Evolutionary conservation across 495 filamentous ascomycete genomes (phyloP), one percentile per base, ranked within the genome.

Genomic region (Parachaetomium inaequale): DNA sequence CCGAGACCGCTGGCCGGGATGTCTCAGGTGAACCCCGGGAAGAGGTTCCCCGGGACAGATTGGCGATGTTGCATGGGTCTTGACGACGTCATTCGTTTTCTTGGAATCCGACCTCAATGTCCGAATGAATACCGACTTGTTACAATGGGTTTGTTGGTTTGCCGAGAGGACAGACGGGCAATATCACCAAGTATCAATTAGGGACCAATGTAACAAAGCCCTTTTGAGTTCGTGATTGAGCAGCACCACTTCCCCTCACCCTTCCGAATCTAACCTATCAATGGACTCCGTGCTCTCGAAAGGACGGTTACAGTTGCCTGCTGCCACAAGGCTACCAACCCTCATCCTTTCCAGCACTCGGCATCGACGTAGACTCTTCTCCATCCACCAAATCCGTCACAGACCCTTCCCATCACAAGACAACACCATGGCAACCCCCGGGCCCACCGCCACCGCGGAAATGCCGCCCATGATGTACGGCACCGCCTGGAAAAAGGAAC

Each of bases 401-500:
- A 19, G 26, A 19, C 26, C 58, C 26, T 32, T 19, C 3, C 5
- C 14, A 28, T n/a, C 31, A 7, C 7, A 1, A 32, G 8, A 23
- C 56, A 46, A n/a, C 49, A 66, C 43, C 65, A 52, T 64, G 50
- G n/a, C 53, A 54, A 52, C 49, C 31, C 42, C 58, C 42, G 50
- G 42, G 36, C n/a, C 54, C 50, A 47, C 49, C 42, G 38, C 54
- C 50, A 47, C 49, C 42, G 38, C 70, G 36, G 51, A 55, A 11
- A 79, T 83, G 66, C 87, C 87, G 7, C 75, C 78, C 59, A 79
- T 92, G 62, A 72, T 94, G 59, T 95, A 95, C 68, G 91, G 90
- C 46, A 93, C 90, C 8, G 91, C 91, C n/a, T 93, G 90, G 91
- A 93, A 93, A 75, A 89, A 90, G 70, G 85, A 86, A 3, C 74